Base-by-base conservation (phyloP, 2,329 filamentous ascomycete genomes). In the Aspergillus quadricinctus region DNA sequence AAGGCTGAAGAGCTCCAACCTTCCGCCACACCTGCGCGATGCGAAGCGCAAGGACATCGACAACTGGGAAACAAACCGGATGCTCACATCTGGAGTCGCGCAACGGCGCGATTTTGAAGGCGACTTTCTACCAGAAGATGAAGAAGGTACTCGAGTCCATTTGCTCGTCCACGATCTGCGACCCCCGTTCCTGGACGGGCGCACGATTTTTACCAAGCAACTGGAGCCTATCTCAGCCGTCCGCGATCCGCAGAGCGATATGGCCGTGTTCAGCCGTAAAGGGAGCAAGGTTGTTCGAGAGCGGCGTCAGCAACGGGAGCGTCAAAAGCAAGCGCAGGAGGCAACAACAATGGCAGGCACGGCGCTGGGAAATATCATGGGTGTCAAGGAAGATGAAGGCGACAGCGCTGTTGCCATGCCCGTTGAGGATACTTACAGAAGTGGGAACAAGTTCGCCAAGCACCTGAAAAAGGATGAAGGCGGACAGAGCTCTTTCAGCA, bases 51-150 rank as follows among this genome's bases (percentile, higher is more conserved):
- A 89, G 70, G 94, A 99, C 69, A 92, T 94, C 46, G 94, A 99
- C 75, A 93, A 92, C 0, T 99, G 94, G 94, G 95, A 99, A 75
- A 94, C 93, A 17, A 99, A 99, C 72, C 89, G 94, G 57, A 97
- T 99, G 94, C 81, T 99, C 58, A 94, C 92, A 1, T 97, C 92
- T 21, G 93, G 93, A 55, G 92, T 99, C 19, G 94, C 94, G 19
- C 95, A 99, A 73, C 81, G 93, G 68, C 81, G 91, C 63, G 90
- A 94, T 66, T 85, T 91, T 70, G 87, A 87, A 25, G 82, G 84
- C 49, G 91, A 94, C 69, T 96, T 97, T 67, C 88, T 88, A 52
- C 88, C 96, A 61, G 75, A 77, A 19, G 94, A 99, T 61, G 89
- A 97, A 50, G 94, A 99, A 69, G 86, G 85, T 25, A 96, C 88